Evolutionary conservation across 169 alveolate species (phyloP), one percentile per base, ranked within the genome.

Genomic region (Neospora caninum): DNA sequence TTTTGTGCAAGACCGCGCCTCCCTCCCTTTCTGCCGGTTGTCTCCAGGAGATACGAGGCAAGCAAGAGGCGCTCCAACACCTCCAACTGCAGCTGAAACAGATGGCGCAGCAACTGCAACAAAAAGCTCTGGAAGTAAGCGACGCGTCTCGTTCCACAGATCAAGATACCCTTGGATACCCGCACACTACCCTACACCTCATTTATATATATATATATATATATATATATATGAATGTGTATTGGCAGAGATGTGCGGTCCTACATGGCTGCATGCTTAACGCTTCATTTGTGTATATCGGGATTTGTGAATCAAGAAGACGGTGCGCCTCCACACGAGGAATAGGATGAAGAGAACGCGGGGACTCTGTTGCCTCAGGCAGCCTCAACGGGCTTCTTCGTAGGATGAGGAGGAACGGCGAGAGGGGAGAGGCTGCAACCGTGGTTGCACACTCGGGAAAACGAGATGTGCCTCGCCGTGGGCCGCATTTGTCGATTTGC

Each of bases 101-200:
- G 39, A 82, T 36, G 69, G 67, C 89, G n/a, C 89, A 82, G 89
- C 53, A 82, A 10, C 89, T 82, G 69, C 89, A 82, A 31, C 89
- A 82, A 36, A 82, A 82, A 29, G 89, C 89, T 36, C 89, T 82
- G 25, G 89, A 82, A 10, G 89, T 82, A 4, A 49, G 89, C 27
- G n/a, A 22, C 42, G 38, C 80, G 9, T 69, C 38, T n/a, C 43
- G 58, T 7, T 49, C 22, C 58, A 7, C 58, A 49, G 13, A 49
- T n/a, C n/a, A 49, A 49, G 58, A 49, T 49, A 7, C 13, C 13
- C 13, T 49, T 49, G 4, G 58, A 49, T 49, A 49, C 13, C 4
- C 22, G 4, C 58, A 7, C 58, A 49, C 58, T 49, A 13, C 13
- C 13, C 4, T 7, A 49, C 4, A 49, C 58, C 80, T 25, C 80